Base-by-base conservation (phyloP, 768 basidiomycete species). In the Russula foetens region DNA sequence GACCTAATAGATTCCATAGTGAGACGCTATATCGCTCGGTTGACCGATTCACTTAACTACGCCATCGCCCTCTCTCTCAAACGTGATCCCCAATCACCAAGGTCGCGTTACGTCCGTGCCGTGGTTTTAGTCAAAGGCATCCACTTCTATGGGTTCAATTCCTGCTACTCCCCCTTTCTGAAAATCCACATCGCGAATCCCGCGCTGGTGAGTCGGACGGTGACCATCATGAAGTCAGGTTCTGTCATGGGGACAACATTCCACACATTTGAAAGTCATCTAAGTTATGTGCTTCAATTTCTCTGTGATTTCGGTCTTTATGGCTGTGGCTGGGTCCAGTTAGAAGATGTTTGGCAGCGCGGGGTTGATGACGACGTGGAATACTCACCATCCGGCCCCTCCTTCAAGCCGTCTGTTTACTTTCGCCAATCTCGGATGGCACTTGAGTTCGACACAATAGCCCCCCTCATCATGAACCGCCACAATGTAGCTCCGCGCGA, bases 301-400 rank as follows among this genome's bases (percentile, higher is more conserved):
- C 80, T 98, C 81, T 88, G 86, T 71, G 96, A 99, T 74, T 94
- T 90, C 69, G 92, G 92, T 59, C 78, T 98, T 26, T 96, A 94
- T 67, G 96, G 96, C 2, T 98, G 95, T 71, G 93, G 91, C 1
- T 90, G 86, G 82, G 77, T 98, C 47, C 84, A 96, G 59, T 73
- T 96, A 3, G 78, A 77, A 46, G 77, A 85, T 53, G 83, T 78
- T n/a, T 81, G 82, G 74, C 78, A 83, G 67, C 82, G 89, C 19
- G 77, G 79, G 31, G 67, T 66, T 17, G 67, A 69, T 38, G 60
- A 51, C 3, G 60, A 56, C 21, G 72, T 71, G 26, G 67, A 69
- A 11, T 74, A 73, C 47, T 75, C 75, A 26, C 69, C 75, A 6
- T 74, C 75, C 33, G 56, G 61, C 19, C 23, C 62, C 24, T 66